Evolutionary conservation across 2,329 filamentous ascomycete genomes (phyloP), one percentile per base, ranked within the genome.

Genomic region (Fusarium armeniacum): DNA sequence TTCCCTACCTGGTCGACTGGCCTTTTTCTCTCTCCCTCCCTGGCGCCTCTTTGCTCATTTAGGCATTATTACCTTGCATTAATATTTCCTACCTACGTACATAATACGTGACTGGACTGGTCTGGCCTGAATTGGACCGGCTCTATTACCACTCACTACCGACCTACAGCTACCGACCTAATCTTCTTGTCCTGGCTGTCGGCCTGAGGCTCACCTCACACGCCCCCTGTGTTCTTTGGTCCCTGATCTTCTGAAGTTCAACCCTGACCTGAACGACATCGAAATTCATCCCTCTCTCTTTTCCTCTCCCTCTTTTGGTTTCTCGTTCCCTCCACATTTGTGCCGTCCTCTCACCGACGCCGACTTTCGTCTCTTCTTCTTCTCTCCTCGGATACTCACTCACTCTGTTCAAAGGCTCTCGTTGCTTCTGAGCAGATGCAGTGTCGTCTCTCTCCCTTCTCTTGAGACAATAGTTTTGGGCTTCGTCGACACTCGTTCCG

Each of bases 21-120:
- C 69, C 68, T 73, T 70, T 75, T 70, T 75, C 76, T 70, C 72
- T 75, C 71, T 76, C 69, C 69, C 67, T 72, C 68, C 75, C 76
- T 77, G 78, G 77, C 76, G 77, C 76, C 74, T 78, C 72, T 77
- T 64, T 75, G 74, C 75, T 67, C 62, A 70, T 75, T 75, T 70
- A 58, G 70, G 69, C 67, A 69, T 71, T 73, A 72, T 72, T 71
- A 69, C 67, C 67, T 69, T 69, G 69, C 67, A 70, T 72, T 73
- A 73, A 64, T 71, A 72, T 67, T 71, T 73, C 47, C 46, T 65
- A 65, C 46, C 62, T 65, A 65, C 59, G 22, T 46, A 55, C 52
- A 22, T 40, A 24, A 22, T 43, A 33, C 40, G 38, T 40, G 28
- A 53, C 46, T 41, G 35, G 45, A 22, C 55, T 41, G 35, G 28